Conservation (phyloP, 1,284 basidiomycete species). For the Apiotrichum montevideense region DNA sequence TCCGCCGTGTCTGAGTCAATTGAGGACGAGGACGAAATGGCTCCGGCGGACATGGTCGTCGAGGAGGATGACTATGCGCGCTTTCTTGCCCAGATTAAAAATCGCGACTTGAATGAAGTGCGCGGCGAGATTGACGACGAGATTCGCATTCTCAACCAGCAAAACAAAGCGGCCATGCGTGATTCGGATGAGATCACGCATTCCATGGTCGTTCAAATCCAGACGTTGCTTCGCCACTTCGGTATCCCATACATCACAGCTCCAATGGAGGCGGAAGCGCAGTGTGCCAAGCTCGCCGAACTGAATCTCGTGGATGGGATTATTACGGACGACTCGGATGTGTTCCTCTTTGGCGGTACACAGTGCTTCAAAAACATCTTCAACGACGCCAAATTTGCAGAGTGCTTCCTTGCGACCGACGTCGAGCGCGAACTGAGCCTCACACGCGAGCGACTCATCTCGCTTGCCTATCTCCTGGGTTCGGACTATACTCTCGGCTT, state of each 20-base stretch:
- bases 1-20: conserved; percentile 22
- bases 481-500: conserved; percentile 97
- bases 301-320: conserved; percentile 89
- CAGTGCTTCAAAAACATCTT: conserved; percentile 99
- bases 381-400: conserved; percentile 96
- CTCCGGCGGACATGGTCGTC: conserved; percentile 56
- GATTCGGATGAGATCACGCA: conserved; percentile 93
- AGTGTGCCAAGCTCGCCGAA: conserved; percentile 85
- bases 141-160: conserved; percentile 71
- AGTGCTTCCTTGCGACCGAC: conserved; percentile 83
- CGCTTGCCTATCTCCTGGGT: conserved; percentile 86
- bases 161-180: conserved; percentile 79
- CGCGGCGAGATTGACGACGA: conserved; percentile 87
- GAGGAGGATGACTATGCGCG: conserved; percentile 88
- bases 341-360: conserved; percentile 91
- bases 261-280: conserved; percentile 98
- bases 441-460: conserved; percentile 76
- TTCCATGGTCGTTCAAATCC: conserved; percentile 93
- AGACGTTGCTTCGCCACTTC: conserved; percentile 86
- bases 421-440: conserved; percentile 82
- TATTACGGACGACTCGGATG: conserved; percentile 98
- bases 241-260: conserved; percentile 98
- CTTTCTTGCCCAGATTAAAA: conserved; percentile 84
- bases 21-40: conserved; percentile 57
- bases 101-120: conserved; percentile 70